phyloP scores from a whole-genome alignment of 257 asterid genomes.

The Solanum bukasovii region DNA sequence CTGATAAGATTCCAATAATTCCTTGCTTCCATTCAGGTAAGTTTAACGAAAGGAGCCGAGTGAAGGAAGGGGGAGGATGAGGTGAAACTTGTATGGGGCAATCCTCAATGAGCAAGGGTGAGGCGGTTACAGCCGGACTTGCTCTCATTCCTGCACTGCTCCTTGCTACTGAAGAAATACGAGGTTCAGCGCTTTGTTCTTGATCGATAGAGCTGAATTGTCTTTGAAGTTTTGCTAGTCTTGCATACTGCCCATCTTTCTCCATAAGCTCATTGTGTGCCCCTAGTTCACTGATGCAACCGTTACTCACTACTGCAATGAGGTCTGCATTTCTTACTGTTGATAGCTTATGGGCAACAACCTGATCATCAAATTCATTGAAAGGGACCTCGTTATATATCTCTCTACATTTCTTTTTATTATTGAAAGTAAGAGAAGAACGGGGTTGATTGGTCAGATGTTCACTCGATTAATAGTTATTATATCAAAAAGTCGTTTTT shows the following conservation, averaged over 20 bases:
- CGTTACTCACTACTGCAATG: slow-evolving; percentile 50
- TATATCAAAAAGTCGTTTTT: background rate
- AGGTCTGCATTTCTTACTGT: slow-evolving; percentile 65
- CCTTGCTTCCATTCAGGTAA: slow-evolving; percentile 75
- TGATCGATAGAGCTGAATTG: slow-evolving; percentile 51
- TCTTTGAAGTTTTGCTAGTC: slow-evolving; percentile 53
- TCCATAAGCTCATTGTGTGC: slow-evolving; percentile 51
- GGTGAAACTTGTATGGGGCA: slow-evolving; percentile 1
- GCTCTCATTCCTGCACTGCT: slow-evolving; percentile 48
- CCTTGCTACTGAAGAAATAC: slow-evolving; percentile 32
- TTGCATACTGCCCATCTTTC: slow-evolving; percentile 53
- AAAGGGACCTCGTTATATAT: background rate
- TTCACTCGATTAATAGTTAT: background rate
- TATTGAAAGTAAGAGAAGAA: background rate
- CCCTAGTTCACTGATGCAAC: slow-evolving; percentile 53
- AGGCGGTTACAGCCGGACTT: slow-evolving; percentile 42
- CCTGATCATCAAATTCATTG: slow-evolving; percentile 26
- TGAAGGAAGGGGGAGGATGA: slow-evolving; percentile 44
- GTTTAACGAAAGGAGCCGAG: slow-evolving; percentile 42
- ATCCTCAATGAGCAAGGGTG: slow-evolving; percentile 25
- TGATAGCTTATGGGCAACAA: slow-evolving; percentile 89
- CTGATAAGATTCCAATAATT: slow-evolving; percentile 49
- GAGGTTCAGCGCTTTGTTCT: slow-evolving; percentile 24
- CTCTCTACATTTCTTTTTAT: background rate
- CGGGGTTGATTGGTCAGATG: background rate